Conservation (phyloP, 805 yeast genomes). For the Candida pseudofarinosa region DNA sequence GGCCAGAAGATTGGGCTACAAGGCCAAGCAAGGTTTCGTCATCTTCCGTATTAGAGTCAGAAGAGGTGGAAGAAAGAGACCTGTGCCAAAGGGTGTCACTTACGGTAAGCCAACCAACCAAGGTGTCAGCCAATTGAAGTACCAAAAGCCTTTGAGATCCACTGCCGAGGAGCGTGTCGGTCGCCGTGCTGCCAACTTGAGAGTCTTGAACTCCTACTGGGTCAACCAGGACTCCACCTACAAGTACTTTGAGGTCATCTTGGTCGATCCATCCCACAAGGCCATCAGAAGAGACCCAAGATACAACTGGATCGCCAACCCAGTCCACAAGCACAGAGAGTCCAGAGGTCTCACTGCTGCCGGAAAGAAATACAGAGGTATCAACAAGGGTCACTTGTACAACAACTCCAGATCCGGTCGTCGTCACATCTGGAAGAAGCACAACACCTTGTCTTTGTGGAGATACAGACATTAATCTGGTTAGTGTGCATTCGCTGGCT, state of each 20-base stretch:
- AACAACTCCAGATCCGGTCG: slow-evolving; percentile 98
- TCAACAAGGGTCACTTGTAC: slow-evolving; percentile 99
- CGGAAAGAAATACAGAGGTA: slow-evolving; percentile 99
- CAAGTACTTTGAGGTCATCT: slow-evolving; percentile 98
- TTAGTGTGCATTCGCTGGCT: slow-evolving; percentile 3
- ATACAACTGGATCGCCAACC: slow-evolving; percentile 99
- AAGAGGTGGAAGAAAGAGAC: slow-evolving; percentile 99
- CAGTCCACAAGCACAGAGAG: slow-evolving; percentile 99
- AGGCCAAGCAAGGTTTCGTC: slow-evolving; percentile 99
- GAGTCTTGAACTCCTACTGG: slow-evolving; percentile 99
- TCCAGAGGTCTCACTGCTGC: slow-evolving; percentile 97
- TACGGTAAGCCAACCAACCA: slow-evolving; percentile 99
- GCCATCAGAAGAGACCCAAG: slow-evolving; percentile 98
- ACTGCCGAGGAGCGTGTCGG: slow-evolving; percentile 99
- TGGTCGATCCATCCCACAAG: slow-evolving; percentile 96
- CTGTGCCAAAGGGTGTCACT: slow-evolving; percentile 99
- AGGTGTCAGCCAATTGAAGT: slow-evolving; percentile 98
- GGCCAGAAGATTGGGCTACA: slow-evolving; percentile 99
- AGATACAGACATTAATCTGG: slow-evolving; percentile 84
- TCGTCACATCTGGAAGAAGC: slow-evolving; percentile 99
- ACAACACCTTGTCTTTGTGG: slow-evolving; percentile 98
- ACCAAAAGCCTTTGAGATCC: slow-evolving; percentile 96
- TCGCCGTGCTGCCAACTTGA: slow-evolving; percentile 96
- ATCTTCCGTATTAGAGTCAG: slow-evolving; percentile 98
- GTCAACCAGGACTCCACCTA: slow-evolving; percentile 98